phyloP scores from a whole-genome alignment of 257 asterid genomes.

The Ilex aquifolium region DNA sequence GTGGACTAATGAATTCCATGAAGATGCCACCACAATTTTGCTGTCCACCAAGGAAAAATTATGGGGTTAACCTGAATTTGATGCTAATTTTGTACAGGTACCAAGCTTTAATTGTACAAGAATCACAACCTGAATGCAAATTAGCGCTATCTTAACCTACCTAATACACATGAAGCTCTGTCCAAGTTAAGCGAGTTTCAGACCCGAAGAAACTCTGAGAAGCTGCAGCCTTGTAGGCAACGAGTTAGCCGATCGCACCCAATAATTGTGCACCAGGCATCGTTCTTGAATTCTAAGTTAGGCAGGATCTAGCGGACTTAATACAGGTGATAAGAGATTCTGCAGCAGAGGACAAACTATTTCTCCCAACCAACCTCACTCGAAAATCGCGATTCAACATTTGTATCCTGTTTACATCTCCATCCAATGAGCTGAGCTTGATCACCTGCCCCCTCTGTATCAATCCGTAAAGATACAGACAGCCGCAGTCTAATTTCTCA shows the following conservation, averaged over 20 bases:
- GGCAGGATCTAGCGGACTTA: slow-evolving; percentile 30
- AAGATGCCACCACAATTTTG: too few relatives aligned
- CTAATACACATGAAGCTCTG: too few relatives aligned
- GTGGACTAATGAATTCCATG: too few relatives aligned
- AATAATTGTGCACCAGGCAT: not conserved
- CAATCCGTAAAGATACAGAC: slow-evolving; percentile 50
- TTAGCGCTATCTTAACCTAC: too few relatives aligned
- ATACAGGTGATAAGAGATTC: slow-evolving; percentile 54
- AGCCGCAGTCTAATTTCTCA: slow-evolving; percentile 23
- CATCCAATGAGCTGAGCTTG: slow-evolving; percentile 55
- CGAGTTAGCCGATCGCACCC: not conserved
- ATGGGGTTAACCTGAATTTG: too few relatives aligned
- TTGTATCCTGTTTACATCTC: slow-evolving; percentile 58
- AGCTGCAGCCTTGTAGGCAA: too few relatives aligned
- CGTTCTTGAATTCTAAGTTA: not conserved
- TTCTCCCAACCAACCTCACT: slow-evolving; percentile 56
- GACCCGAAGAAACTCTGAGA: too few relatives aligned
- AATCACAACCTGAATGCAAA: too few relatives aligned
- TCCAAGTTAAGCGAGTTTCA: too few relatives aligned
- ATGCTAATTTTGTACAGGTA: too few relatives aligned
- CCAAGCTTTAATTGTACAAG: too few relatives aligned
- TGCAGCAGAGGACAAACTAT: slow-evolving; percentile 40
- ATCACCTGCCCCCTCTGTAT: slow-evolving; percentile 48
- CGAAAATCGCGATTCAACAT: slow-evolving; percentile 39
- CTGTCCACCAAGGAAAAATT: too few relatives aligned